phyloP scores from a whole-genome alignment of 345 rosid genomes.

The Carallia brachiata region DNA sequence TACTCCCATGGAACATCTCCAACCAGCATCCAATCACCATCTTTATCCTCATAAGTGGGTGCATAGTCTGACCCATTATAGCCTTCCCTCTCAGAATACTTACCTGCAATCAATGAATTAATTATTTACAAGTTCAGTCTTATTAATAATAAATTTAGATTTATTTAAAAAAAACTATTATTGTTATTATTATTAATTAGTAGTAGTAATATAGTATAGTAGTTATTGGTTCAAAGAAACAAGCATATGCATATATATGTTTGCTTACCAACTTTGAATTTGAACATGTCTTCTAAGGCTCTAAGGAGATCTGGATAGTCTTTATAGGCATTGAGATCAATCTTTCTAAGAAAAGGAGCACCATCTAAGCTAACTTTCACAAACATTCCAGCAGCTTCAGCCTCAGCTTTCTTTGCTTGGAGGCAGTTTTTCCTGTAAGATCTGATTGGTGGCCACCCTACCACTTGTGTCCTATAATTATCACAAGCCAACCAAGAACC shows the following conservation, averaged over 20 bases:
- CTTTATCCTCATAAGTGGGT: conserved; percentile 28
- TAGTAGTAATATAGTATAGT: no score
- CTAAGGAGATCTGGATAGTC: conserved; percentile 53
- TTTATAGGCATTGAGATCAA: conserved; percentile 55
- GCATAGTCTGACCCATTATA: conserved; percentile 59
- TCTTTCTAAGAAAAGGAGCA: conserved; percentile 72
- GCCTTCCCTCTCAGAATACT: conserved; percentile 54
- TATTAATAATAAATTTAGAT: no score
- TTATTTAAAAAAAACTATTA: neutral
- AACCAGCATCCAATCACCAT: conserved; percentile 31
- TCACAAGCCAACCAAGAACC: neutral
- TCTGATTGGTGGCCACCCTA: conserved; percentile 79
- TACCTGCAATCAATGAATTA: conserved; percentile 21
- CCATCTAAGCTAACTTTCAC: conserved; percentile 77
- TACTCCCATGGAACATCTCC: conserved; percentile 34
- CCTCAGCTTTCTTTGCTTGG: conserved; percentile 32
- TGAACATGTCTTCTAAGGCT: conserved; percentile 67
- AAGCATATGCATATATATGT: no score
- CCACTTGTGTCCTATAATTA: conserved; percentile 56
- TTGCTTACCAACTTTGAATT: conserved; percentile 46
- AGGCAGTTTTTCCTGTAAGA: conserved; percentile 56
- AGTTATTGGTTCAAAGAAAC: no score
- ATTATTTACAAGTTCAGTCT: no score
- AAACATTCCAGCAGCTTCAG: conserved; percentile 34
- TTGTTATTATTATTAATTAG: neutral